Conservation (phyloP, 805 yeast genomes). For the Starmerella cellae region DNA sequence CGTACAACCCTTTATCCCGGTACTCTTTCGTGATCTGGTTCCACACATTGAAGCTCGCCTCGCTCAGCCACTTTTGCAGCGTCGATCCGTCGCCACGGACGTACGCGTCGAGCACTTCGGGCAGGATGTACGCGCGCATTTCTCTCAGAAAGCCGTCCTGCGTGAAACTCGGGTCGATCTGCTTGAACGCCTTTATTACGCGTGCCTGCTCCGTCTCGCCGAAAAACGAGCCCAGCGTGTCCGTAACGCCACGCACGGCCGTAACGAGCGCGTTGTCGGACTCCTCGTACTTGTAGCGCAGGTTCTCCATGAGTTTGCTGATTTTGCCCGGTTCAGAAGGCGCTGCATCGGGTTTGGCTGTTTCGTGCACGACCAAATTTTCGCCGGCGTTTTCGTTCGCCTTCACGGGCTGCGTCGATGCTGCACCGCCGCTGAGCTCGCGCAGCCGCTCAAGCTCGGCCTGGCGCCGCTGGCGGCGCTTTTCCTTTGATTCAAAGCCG, state of each 20-base stretch:
- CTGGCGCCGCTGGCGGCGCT: conserved; percentile 61
- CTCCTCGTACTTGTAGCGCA: conserved; percentile 64
- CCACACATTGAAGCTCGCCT: conserved; percentile 93
- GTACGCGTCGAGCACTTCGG: conserved; percentile 91
- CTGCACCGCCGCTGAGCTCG: conserved; percentile 38
- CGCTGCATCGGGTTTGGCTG: conserved; percentile 63
- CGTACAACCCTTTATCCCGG: conserved; percentile 76
- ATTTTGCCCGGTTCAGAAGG: conserved; percentile 47
- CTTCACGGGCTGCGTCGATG: conserved; percentile 42
- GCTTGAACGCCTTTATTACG: conserved; percentile 72
- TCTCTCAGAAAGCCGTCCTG: conserved; percentile 67
- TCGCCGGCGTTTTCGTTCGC: conserved; percentile 60
- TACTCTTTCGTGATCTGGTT: conserved; percentile 85
- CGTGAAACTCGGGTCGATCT: conserved; percentile 80
- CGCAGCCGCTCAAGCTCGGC: conserved; percentile 24
- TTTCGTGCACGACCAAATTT: conserved; percentile 68
- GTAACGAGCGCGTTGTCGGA: conserved; percentile 84
- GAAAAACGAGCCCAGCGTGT: conserved; percentile 73
- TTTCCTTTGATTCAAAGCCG: conserved; percentile 76
- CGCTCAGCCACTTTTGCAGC: conserved; percentile 83
- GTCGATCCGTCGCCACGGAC: conserved; percentile 77
- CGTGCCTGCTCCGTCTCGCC: conserved; percentile 94
- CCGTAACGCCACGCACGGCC: conserved; percentile 61
- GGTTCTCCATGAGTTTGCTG: conserved; percentile 48
- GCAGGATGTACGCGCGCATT: conserved; percentile 81